Percentiles rank a stretch among this genome's conserved stretches.
phyloP scores from a whole-genome alignment of 106 monocot genomes.

The Agapanthus africanus region DNA sequence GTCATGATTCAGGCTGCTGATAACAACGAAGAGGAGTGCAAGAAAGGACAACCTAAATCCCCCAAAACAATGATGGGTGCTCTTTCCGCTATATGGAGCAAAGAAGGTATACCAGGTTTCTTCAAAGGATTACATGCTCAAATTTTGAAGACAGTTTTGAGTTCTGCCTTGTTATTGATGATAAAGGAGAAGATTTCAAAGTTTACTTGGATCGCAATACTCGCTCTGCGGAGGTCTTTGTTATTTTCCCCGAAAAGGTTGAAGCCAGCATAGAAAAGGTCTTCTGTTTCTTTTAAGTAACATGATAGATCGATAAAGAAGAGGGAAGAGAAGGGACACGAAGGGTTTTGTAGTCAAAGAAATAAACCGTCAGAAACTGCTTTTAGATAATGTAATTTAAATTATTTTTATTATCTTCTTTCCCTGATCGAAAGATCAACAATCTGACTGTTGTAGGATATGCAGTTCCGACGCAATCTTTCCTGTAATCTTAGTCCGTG shows the following conservation, averaged over 20 bases:
- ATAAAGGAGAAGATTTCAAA: conserved; percentile 92
- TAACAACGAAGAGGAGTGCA: conserved; percentile 17
- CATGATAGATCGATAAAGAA: background rate
- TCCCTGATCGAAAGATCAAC: background rate
- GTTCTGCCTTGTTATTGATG: conserved; percentile 92
- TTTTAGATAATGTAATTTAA: background rate
- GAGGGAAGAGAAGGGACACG: conserved; percentile 4
- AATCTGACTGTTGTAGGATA: background rate
- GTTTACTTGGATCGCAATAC: conserved; percentile 74
- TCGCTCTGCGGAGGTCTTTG: conserved; percentile 60
- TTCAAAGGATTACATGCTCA: conserved; percentile 95
- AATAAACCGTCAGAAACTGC: background rate
- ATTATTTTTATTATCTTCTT: background rate
- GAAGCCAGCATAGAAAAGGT: background rate
- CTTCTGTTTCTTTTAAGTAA: background rate
- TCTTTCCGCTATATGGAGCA: conserved; percentile 58
- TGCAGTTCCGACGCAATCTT: no score
- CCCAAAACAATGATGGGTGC: conserved; percentile 54
- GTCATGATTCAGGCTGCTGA: conserved; percentile 84
- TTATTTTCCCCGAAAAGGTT: conserved; percentile 27
- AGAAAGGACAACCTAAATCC: conserved; percentile 20
- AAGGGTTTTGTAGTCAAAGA: background rate
- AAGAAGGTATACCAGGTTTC: conserved; percentile 77
- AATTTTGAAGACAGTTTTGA: conserved; percentile 89
- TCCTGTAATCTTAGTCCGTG: background rate